Percentiles rank a stretch among this genome's conserved stretches.
These are phyloP conservation scores for Conticribra guillardii DNA, from an alignment of 108 stramenopile species.

Conservation along the genomic window DNA sequence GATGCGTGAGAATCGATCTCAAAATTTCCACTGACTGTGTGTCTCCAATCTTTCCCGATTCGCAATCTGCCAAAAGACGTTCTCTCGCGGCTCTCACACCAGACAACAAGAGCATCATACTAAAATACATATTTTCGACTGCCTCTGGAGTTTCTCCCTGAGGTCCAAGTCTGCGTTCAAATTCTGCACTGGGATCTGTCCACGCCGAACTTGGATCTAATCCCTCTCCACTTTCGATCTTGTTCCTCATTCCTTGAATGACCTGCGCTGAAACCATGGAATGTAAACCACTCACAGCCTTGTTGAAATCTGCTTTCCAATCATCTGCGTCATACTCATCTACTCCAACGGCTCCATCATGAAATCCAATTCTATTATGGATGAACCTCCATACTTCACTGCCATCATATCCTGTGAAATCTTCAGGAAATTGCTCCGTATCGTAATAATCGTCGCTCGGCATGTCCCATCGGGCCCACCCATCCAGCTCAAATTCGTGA, in stretches of 20 bases:
- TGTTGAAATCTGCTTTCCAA: constrained; percentile 93
- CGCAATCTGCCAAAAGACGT: constrained; percentile 71
- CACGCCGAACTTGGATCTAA: constrained; percentile 56
- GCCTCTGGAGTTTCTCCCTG: constrained; percentile 84
- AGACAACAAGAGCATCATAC: constrained; percentile 90
- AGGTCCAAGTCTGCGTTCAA: constrained; percentile 68
- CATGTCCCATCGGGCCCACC: constrained; percentile 93
- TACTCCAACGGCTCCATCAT: constrained; percentile 15
- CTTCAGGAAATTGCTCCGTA: constrained; percentile 77
- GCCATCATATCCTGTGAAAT: constrained; percentile 90
- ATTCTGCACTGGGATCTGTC: constrained; percentile 80
- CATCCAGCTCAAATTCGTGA: constrained; percentile 81
- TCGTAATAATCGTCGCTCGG: constrained; percentile 91
- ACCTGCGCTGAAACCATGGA: constrained; percentile 85
- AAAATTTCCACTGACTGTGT: constrained; percentile 40
- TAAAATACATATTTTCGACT: constrained; percentile 93
- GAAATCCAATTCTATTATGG: constrained; percentile 79
- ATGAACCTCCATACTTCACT: constrained; percentile 82
- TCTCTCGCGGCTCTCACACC: constrained; percentile 79
- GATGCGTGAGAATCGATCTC: constrained; percentile 52
- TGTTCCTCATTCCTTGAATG: constrained; percentile 71
- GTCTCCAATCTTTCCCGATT: constrained; percentile 59
- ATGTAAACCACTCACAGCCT: constrained; percentile 86
- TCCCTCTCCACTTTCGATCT: constrained; percentile 57
- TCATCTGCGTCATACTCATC: constrained; percentile 78